These are phyloP conservation scores for Russula brevipes DNA, from an alignment of 768 basidiomycete genomes.

Conservation along the genomic window DNA sequence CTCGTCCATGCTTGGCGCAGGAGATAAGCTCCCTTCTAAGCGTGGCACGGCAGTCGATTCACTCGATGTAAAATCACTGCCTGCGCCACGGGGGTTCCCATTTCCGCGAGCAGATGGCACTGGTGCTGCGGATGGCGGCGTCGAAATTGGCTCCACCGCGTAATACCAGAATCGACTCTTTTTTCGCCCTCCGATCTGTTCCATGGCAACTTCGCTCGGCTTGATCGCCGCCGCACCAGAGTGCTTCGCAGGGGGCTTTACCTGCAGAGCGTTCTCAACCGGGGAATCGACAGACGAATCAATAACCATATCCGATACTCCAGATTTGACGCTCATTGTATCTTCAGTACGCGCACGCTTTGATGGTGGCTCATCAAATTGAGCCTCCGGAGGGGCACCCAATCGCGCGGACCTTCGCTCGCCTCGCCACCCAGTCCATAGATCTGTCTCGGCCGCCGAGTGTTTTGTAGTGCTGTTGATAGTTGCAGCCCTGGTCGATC, in stretches of 20 bases:
- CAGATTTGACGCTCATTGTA: constrained; percentile 33
- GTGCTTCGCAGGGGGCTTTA: constrained; percentile 51
- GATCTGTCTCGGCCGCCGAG: constrained; percentile 42
- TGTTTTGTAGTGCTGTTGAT: constrained; percentile 46
- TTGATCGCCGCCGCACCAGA: constrained; percentile 63
- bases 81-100: constrained; percentile 4
- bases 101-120: not conserved
- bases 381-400: constrained; percentile 49
- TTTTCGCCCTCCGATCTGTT: constrained; percentile 74
- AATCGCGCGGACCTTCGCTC: constrained; percentile 69
- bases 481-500: constrained; percentile 41
- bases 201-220: constrained; percentile 68
- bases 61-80: constrained; percentile 21
- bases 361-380: constrained; percentile 46
- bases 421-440: constrained; percentile 60
- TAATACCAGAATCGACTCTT: constrained; percentile 87
- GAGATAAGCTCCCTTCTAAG: constrained; percentile 43
- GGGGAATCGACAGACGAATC: constrained; percentile 11
- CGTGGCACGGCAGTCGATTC: constrained; percentile 30
- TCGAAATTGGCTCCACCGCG: constrained; percentile 66
- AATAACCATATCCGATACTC: constrained; percentile 27
- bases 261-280: constrained; percentile 37
- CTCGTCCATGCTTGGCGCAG: constrained; percentile 36
- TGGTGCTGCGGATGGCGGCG: constrained; percentile 13
- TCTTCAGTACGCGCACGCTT: constrained; percentile 80